A percentile compares a stretch with the other conserved stretches of the same genome.
These are phyloP conservation scores for Debaryomyces udenii DNA, from an alignment of 1,139 yeast genomes.

Conservation along the genomic window DNA sequence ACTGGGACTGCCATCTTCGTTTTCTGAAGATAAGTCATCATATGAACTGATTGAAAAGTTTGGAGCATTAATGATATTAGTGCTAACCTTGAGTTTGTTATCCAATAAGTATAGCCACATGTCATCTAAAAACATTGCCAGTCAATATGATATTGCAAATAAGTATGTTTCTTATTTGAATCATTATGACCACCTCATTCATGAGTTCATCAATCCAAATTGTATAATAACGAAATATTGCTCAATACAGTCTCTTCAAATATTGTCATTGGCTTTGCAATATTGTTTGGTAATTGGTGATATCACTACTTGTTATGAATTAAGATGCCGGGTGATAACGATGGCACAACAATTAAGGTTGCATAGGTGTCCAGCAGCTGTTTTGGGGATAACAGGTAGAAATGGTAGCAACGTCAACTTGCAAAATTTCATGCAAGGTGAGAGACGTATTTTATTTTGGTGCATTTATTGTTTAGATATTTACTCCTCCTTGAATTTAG, in stretches of 20 bases:
- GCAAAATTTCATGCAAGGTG: constrained; percentile 67
- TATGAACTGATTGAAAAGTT: constrained; percentile 53
- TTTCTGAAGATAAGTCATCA: constrained; percentile 16
- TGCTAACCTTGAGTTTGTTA: constrained; percentile 61
- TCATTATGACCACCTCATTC: constrained; percentile 55
- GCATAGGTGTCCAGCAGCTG: constrained; percentile 88
- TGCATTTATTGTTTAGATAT: constrained; percentile 77
- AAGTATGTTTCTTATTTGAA: constrained; percentile 31
- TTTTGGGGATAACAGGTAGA: constrained; percentile 49
- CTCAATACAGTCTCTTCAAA: constrained; percentile 70
- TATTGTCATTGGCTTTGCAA: constrained; percentile 66
- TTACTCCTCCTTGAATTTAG: constrained; percentile 73
- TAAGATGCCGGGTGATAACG: constrained; percentile 74
- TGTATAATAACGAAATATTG: constrained; percentile 58
- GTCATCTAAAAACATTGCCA: constrained; percentile 15
- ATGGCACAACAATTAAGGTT: constrained; percentile 87
- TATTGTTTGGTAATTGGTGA: constrained; percentile 78
- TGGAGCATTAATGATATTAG: constrained; percentile 61
- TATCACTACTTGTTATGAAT: constrained; percentile 70
- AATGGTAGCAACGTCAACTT: constrained; percentile 58
- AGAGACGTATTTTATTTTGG: constrained; percentile 83
- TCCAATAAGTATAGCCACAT: constrained; percentile 34
- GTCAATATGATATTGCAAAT: constrained; percentile 18
- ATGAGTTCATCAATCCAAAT: constrained; percentile 55
- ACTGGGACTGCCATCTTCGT: constrained; percentile 15